A percentile compares a stretch with the other conserved stretches of the same genome.
These are phyloP conservation scores for Phanerochaete sordida DNA, from an alignment of 768 basidiomycete species.

Conservation along the genomic window DNA sequence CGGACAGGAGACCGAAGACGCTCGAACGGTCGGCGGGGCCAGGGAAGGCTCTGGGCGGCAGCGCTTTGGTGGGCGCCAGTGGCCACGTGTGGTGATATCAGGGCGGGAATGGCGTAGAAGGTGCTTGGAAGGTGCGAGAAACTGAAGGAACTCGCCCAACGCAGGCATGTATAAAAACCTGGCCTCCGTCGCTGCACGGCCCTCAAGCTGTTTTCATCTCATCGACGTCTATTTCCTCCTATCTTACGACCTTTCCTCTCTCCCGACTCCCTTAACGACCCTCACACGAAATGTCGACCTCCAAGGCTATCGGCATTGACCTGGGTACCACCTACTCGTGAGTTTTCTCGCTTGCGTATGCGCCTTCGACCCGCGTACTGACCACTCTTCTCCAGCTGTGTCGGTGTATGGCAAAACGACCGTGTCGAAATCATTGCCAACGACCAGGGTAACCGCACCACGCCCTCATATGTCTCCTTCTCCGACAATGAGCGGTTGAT, in stretches of 20 bases:
- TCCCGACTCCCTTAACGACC: slow-evolving; percentile 3
- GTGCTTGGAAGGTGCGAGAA: slow-evolving; percentile 27
- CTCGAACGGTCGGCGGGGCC: background rate
- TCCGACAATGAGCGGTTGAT: slow-evolving; percentile 95
- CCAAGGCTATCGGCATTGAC: slow-evolving; percentile 87
- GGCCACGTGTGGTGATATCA: slow-evolving; percentile 4
- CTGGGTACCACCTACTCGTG: slow-evolving; percentile 92
- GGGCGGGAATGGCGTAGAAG: slow-evolving; percentile 12
- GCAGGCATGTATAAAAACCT: slow-evolving; percentile 15
- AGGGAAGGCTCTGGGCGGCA: background rate
- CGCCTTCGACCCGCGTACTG: slow-evolving; percentile 7
- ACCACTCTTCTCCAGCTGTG: slow-evolving; percentile 59
- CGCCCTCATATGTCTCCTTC: slow-evolving; percentile 95
- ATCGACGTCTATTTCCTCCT: background rate
- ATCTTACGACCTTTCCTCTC: slow-evolving; percentile 13
- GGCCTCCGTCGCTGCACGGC: slow-evolving; percentile 15
- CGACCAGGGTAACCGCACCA: slow-evolving; percentile 93
- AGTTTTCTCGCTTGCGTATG: slow-evolving; percentile 27
- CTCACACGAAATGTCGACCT: slow-evolving; percentile 16
- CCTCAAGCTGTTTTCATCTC: slow-evolving; percentile 3
- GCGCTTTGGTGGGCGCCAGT: background rate
- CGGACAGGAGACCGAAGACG: background rate
- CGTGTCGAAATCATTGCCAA: slow-evolving; percentile 98
- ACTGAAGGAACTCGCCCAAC: slow-evolving; percentile 12
- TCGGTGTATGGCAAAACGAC: slow-evolving; percentile 99